Conservation (phyloP, 805 yeast species). For the Scheffersomyces amazonensis region DNA sequence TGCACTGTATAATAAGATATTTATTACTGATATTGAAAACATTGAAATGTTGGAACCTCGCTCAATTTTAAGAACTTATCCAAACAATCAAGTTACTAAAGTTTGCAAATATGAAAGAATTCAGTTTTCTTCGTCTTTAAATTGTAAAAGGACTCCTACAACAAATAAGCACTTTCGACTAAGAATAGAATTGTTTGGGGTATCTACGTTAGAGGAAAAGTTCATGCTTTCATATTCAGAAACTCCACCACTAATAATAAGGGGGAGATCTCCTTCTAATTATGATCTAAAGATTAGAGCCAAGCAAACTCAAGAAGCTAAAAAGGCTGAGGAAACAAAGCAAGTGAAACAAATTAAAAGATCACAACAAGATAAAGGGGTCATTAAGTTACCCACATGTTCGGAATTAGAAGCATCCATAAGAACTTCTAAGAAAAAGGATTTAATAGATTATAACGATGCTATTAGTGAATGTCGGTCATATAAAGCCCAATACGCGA, state of each 20-base stretch:
- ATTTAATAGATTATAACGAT: no score
- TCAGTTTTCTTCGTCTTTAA: constrained; percentile 60
- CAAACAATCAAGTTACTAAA: constrained; percentile 45
- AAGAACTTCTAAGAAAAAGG: no score
- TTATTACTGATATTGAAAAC: constrained; percentile 35
- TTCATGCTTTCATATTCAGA: constrained; percentile 42
- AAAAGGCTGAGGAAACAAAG: no score
- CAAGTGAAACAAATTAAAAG: no score
- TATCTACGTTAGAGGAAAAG: constrained; percentile 27
- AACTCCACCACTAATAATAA: constrained; percentile 58
- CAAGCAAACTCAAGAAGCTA: no score
- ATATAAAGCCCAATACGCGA: no score
- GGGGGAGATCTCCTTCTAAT: constrained; percentile 70
- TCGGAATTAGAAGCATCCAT: no score
- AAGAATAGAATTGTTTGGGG: constrained; percentile 50
- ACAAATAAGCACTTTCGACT: constrained; percentile 49
- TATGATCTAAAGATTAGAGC: constrained; percentile 21
- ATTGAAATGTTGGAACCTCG: neutral
- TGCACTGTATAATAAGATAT: constrained; percentile 49
- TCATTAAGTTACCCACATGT: no score
- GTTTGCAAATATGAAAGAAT: constrained; percentile 70
- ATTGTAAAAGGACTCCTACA: constrained; percentile 39
- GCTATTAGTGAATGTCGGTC: no score
- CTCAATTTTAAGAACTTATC: constrained; percentile 42
- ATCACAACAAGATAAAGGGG: no score